phyloP scores from a whole-genome alignment of 805 yeast genomes.

The baker's yeast (Saccharomyces cerevisiae) region DNA sequence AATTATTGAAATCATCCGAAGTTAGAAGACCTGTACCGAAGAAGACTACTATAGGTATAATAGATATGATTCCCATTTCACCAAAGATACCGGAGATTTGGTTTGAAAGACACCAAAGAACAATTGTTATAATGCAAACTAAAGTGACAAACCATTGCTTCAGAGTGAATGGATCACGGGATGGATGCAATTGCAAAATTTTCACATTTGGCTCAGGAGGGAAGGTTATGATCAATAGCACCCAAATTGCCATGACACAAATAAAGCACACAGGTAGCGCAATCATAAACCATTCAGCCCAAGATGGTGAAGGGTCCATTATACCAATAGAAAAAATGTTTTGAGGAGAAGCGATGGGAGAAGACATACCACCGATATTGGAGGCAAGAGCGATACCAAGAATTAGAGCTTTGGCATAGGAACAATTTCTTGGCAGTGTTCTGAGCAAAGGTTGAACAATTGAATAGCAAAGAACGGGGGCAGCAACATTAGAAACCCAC shows the following conservation, averaged over 20 bases:
- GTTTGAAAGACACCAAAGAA: conserved; percentile 84
- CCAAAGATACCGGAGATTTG: conserved; percentile 68
- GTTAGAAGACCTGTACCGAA: conserved; percentile 84
- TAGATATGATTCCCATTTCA: conserved; percentile 93
- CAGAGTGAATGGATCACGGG: conserved; percentile 59
- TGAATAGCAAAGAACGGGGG: conserved; percentile 88
- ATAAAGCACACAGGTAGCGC: conserved; percentile 71
- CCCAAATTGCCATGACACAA: conserved; percentile 63
- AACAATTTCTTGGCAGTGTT: conserved; percentile 69
- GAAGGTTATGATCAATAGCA: conserved; percentile 58
- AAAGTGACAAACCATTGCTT: conserved; percentile 67
- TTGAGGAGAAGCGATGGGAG: conserved; percentile 96
- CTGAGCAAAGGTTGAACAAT: conserved; percentile 84
- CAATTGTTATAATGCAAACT: conserved; percentile 65
- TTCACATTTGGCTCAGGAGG: conserved; percentile 44
- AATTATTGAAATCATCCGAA: conserved; percentile 89
- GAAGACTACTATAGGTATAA: conserved; percentile 81
- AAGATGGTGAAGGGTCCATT: conserved; percentile 75
- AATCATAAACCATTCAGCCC: conserved; percentile 92
- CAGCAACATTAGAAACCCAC: conserved; percentile 97
- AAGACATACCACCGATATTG: conserved; percentile 92
- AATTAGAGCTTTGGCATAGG: conserved; percentile 74
- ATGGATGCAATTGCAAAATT: conserved; percentile 38
- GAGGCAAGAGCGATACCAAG: conserved; percentile 90
- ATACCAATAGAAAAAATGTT: conserved; percentile 82